Evolutionary conservation across 176 grass and related monocot genomes (phyloP), one percentile per base, ranked within the genome.

Genomic region (Puya raimondii): DNA sequence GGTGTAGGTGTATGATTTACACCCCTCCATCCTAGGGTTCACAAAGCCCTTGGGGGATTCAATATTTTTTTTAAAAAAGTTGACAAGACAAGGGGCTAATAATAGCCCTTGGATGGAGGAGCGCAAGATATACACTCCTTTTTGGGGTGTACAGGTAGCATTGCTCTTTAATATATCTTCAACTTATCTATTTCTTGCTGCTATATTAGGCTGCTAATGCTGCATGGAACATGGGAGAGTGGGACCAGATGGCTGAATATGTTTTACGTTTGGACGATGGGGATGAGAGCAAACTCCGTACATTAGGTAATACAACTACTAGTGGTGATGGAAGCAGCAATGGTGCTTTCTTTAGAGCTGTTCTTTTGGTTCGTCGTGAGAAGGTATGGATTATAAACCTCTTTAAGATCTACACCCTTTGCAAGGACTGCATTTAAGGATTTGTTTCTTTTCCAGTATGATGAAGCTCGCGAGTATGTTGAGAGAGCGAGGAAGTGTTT

Each of bases 201-300:
- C 63, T 56, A 64, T 53, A 23, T 18, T 79, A 97, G 93, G 93
- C 93, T 79, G 93, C 93, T 75, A 85, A 79, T 83, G 93, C 93
- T 64, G 93, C 93, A 51, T 97, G 93, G 93, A 88, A 92, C 78
- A 97, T 97, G 93, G 89, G 93, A 52, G 93, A 97, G 73, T 97
- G 93, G 93, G 89, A 97, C 51, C 89, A 97, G 67, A 97, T 97
- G 86, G 72, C 89, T 66, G 89, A 97, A 74, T 97, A 92, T 87
- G 89, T 97, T 64, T 92, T 81, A 53, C 86, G 89, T 63, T 77
- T 97, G 20, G 94, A 97, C 78, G 89, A 97, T 70, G 93, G 89
- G 21, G 89, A 97, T 29, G 93, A 97, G 71, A 90, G 85, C 69
- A 92, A 83, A 72, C 76, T 97, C n/a, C 81, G 89, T 9, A 83